phyloP scores from a whole-genome alignment of 208 protist species.

The Trypanosoma grayi region DNA sequence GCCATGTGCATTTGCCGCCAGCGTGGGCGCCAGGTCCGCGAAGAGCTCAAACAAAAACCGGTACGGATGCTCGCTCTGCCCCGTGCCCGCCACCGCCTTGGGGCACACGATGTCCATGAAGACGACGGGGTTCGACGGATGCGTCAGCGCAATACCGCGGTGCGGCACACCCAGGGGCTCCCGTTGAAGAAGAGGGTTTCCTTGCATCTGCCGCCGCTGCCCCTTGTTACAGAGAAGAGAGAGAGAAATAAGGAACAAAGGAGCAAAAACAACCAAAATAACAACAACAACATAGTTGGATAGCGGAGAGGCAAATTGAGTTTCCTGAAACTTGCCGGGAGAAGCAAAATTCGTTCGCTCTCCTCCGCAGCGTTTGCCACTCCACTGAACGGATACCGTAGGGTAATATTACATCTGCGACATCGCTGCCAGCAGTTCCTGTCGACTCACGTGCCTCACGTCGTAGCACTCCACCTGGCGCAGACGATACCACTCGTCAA shows the following conservation, averaged over 20 bases:
- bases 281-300: slow-evolving; percentile 5
- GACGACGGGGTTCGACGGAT: slow-evolving; percentile 26
- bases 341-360: too few relatives aligned
- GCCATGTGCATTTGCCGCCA: slow-evolving; percentile 21
- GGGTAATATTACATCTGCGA: slow-evolving; percentile 23
- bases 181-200: neutral
- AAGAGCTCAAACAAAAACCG: slow-evolving; percentile 37
- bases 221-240: slow-evolving; percentile 1
- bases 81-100: neutral
- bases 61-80: neutral
- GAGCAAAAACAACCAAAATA: neutral
- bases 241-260: slow-evolving; percentile 19
- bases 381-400: too few relatives aligned
- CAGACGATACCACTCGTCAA: slow-evolving; percentile 82
- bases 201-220: slow-evolving; percentile 2
- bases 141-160: slow-evolving; percentile 23
- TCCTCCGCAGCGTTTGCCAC: too few relatives aligned
- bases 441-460: slow-evolving; percentile 26
- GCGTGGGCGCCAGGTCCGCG: slow-evolving; percentile 20
- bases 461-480: slow-evolving; percentile 58
- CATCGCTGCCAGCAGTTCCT: slow-evolving; percentile 19
- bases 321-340: too few relatives aligned
- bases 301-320: slow-evolving; percentile 5
- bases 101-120: slow-evolving; percentile 25
- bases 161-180: slow-evolving; percentile 25